Evolutionary conservation across 257 asterid species (phyloP).

Genomic region (Solanum sejunctum): DNA sequence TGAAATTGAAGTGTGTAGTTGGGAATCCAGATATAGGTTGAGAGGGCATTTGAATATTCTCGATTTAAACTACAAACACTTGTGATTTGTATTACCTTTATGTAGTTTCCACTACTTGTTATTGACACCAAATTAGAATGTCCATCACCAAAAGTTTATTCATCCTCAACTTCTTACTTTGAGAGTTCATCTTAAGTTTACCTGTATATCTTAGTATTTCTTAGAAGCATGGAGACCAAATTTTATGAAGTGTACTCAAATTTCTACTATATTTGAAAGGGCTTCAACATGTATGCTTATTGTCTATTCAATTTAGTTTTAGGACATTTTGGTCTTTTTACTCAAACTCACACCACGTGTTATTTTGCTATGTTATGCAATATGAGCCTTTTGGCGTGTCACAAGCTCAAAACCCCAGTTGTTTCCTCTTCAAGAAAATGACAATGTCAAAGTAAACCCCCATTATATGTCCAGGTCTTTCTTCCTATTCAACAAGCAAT

Average conservation of each 20-base stretch:
- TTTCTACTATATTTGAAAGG: too few relatives aligned
- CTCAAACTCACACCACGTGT: too few relatives aligned
- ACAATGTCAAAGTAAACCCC: too few relatives aligned
- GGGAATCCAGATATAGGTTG: background rate
- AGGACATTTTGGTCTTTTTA: too few relatives aligned
- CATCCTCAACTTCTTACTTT: background rate
- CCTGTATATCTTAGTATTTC: background rate
- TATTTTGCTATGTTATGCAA: too few relatives aligned
- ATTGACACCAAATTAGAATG: background rate
- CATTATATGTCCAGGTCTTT: too few relatives aligned
- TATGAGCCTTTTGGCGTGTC: too few relatives aligned
- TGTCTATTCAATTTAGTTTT: too few relatives aligned
- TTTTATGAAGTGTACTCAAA: background rate
- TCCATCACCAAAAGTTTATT: background rate
- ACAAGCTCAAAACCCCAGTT: too few relatives aligned
- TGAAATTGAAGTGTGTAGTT: background rate
- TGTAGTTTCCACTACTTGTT: background rate
- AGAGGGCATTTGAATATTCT: background rate
- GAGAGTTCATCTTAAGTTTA: background rate
- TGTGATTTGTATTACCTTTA: background rate
- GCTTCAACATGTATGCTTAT: too few relatives aligned
- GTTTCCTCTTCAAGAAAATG: too few relatives aligned
- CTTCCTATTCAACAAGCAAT: too few relatives aligned
- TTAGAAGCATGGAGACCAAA: background rate
- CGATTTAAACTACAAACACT: background rate